Evolutionary conservation across 2,329 filamentous ascomycete genomes (phyloP).

Genomic region (Aspergillus pseudonomiae): DNA sequence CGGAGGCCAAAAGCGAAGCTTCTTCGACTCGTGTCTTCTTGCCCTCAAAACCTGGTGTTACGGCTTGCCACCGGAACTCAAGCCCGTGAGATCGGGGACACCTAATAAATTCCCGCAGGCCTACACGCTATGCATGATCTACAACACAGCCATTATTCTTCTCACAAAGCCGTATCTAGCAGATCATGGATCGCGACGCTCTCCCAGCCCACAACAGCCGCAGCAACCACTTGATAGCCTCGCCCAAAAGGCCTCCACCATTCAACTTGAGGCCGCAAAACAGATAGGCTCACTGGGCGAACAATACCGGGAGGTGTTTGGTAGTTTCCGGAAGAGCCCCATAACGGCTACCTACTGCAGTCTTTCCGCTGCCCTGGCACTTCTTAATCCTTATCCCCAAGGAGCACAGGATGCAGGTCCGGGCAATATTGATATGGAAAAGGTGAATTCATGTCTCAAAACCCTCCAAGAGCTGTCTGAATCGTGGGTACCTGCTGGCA

Average conservation of each 20-base stretch:
- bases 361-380: conserved; percentile 35
- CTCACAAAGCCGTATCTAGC: conserved; percentile 34
- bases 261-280: conserved; percentile 22
- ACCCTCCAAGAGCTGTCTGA: neutral
- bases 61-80: conserved; percentile 34
- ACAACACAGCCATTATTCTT: conserved; percentile 38
- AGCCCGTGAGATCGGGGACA: conserved; percentile 24
- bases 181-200: neutral
- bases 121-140: conserved; percentile 39
- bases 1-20: conserved; percentile 25
- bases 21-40: conserved; percentile 35
- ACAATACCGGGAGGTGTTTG: conserved; percentile 37
- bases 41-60: conserved; percentile 41
- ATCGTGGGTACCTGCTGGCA: neutral
- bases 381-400: neutral
- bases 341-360: conserved; percentile 41
- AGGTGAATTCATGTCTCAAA: neutral
- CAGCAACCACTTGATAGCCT: neutral
- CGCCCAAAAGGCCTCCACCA: neutral
- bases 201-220: conserved; percentile 15
- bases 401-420: neutral
- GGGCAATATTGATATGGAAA: neutral
- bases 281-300: conserved; percentile 29
- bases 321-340: conserved; percentile 38
- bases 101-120: conserved; percentile 29